Evolutionary conservation across 495 filamentous ascomycete species (phyloP).

Genomic region (Patellaria atrata): DNA sequence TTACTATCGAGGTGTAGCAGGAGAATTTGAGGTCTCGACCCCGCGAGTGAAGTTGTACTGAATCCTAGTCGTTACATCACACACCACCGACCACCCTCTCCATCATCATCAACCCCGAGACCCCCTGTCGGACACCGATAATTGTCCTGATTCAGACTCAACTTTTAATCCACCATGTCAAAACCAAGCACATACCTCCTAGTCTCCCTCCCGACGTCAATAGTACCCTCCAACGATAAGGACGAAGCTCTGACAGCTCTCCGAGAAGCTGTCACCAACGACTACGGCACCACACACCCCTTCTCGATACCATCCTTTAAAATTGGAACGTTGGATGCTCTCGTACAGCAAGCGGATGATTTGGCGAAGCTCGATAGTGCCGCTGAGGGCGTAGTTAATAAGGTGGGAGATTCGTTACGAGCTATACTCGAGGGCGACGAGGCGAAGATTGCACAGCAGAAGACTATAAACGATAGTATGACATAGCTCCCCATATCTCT

Average conservation of each 20-base stretch:
- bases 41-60: too few relatives aligned
- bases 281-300: slow-evolving; percentile 60
- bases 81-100: too few relatives aligned
- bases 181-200: slow-evolving; percentile 43
- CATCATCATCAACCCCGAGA: too few relatives aligned
- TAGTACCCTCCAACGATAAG: slow-evolving; percentile 52
- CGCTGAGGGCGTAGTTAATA: slow-evolving; percentile 71
- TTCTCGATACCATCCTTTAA: slow-evolving; percentile 90
- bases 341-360: slow-evolving; percentile 96
- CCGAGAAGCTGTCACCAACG: slow-evolving; percentile 51
- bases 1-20: too few relatives aligned
- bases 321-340: slow-evolving; percentile 86
- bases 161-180: slow-evolving; percentile 34
- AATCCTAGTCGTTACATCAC: too few relatives aligned
- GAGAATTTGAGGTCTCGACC: too few relatives aligned
- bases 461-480: slow-evolving; percentile 92
- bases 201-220: slow-evolving; percentile 61
- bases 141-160: too few relatives aligned
- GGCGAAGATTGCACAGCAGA: slow-evolving; percentile 68
- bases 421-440: slow-evolving; percentile 71
- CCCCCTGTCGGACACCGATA: too few relatives aligned
- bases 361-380: slow-evolving; percentile 68
- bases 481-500: slow-evolving; percentile 5
- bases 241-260: slow-evolving; percentile 69
- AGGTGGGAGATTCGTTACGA: slow-evolving; percentile 75